A percentile compares a stretch with the other conserved stretches of the same genome.
Evolutionary conservation across 2,329 filamentous ascomycete species (phyloP).

Genomic region (Ophiostoma pallidulum): DNA sequence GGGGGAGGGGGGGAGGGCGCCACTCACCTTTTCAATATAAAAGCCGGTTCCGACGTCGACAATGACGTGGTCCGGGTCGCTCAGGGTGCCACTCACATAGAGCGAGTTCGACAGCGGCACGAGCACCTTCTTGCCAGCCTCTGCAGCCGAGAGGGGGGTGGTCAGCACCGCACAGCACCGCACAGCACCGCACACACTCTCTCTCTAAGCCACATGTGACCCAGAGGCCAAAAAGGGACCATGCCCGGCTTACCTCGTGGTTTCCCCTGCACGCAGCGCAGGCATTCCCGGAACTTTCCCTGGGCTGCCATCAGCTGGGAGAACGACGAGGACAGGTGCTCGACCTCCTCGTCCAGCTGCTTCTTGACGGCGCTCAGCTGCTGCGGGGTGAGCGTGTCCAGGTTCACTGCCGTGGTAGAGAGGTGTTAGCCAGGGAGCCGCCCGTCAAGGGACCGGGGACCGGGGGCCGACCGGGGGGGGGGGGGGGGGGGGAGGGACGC

Average conservation of each 20-base stretch:
- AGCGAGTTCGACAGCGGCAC: conserved; percentile 93
- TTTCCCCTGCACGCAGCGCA: conserved; percentile 56
- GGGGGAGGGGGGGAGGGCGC: no score
- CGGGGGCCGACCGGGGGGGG: no score
- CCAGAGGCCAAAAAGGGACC: background rate
- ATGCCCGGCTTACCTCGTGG: conserved; percentile 13
- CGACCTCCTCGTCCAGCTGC: conserved; percentile 90
- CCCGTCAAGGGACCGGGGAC: no score
- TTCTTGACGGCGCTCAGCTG: conserved; percentile 90
- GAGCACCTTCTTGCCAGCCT: conserved; percentile 50
- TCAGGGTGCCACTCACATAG: conserved; percentile 78
- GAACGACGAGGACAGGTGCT: conserved; percentile 86
- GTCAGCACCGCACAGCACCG: background rate
- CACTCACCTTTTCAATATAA: conserved; percentile 75
- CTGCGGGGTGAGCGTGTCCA: conserved; percentile 69
- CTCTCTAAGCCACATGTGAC: no score
- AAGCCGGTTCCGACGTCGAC: conserved; percentile 93
- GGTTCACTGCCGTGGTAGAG: conserved; percentile 38
- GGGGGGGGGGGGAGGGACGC: background rate
- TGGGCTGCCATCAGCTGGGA: conserved; percentile 83
- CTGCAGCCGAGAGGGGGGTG: conserved; percentile 6
- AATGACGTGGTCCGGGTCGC: conserved; percentile 65
- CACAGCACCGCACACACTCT: no score
- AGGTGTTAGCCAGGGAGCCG: background rate
- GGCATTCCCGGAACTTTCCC: conserved; percentile 83